These are phyloP conservation scores for Melaleuca quinquenervia DNA, from an alignment of 345 rosid species.

Conservation along the genomic window DNA sequence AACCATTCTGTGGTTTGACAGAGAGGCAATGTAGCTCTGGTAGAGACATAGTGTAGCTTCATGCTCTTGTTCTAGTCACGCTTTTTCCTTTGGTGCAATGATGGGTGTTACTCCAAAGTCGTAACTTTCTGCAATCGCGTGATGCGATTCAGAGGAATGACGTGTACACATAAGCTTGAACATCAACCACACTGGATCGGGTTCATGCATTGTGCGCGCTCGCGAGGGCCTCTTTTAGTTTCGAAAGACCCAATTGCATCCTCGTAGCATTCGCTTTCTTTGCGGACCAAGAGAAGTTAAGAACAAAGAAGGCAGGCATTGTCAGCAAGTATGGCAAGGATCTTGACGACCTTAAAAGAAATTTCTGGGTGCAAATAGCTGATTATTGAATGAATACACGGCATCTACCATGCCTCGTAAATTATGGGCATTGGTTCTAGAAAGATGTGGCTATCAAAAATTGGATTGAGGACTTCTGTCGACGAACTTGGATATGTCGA, in stretches of 20 bases:
- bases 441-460: background rate
- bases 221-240: background rate
- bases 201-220: background rate
- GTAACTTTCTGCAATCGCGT: too few species aligned
- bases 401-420: background rate
- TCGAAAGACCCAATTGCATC: background rate
- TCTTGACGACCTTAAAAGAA: background rate
- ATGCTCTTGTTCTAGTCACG: too few species aligned
- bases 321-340: slow-evolving; percentile 12
- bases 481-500: background rate
- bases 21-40: too few species aligned
- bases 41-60: too few species aligned
- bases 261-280: background rate
- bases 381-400: background rate
- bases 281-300: slow-evolving; percentile 13
- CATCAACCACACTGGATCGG: background rate
- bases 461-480: background rate
- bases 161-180: too few species aligned
- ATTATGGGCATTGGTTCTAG: background rate
- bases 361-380: background rate
- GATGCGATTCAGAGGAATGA: too few species aligned
- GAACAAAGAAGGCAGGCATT: slow-evolving; percentile 20
- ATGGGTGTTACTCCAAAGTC: too few species aligned
- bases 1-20: too few species aligned
- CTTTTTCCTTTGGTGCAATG: too few species aligned